Percentiles rank a stretch among this genome's conserved stretches.
phyloP scores from a whole-genome alignment of 257 asterid genomes.

The Gynochthodes officinalis region DNA sequence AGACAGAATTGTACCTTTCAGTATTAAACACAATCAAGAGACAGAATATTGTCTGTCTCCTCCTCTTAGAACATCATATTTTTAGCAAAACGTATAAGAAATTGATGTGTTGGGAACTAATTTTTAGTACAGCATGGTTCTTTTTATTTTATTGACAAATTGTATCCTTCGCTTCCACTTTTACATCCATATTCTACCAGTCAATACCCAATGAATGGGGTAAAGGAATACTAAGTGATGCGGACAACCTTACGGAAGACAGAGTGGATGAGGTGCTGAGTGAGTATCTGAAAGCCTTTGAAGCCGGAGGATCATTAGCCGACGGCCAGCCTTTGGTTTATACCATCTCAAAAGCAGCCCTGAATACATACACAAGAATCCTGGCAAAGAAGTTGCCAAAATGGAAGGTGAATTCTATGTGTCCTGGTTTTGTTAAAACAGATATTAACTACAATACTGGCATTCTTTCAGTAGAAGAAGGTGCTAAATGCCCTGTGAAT shows the following conservation, averaged over 20 bases:
- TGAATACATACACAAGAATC: conserved; percentile 55
- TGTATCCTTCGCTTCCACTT: neutral
- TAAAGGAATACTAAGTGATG: conserved; percentile 35
- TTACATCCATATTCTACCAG: conserved; percentile 21
- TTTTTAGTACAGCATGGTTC: too few species aligned
- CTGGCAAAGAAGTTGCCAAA: conserved; percentile 38
- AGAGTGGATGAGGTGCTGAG: conserved; percentile 42
- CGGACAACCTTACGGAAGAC: too few species aligned
- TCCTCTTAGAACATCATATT: too few species aligned
- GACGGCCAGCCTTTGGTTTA: conserved; percentile 54
- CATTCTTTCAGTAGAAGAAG: neutral
- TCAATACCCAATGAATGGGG: conserved; percentile 43
- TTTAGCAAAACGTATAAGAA: too few species aligned
- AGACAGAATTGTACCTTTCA: too few species aligned
- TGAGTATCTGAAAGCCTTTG: conserved; percentile 45
- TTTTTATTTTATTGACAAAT: too few species aligned
- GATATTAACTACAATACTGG: conserved; percentile 8
- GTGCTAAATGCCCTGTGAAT: conserved; percentile 9
- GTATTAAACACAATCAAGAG: too few species aligned
- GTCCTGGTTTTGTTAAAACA: conserved; percentile 22
- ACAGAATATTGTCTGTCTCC: too few species aligned
- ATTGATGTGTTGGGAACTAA: too few species aligned
- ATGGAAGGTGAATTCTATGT: conserved; percentile 32
- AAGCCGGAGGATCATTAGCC: conserved; percentile 32
- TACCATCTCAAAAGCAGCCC: conserved; percentile 48